Conservation (phyloP, 2,329 filamentous ascomycete genomes). For the Alternaria sp. region DNA sequence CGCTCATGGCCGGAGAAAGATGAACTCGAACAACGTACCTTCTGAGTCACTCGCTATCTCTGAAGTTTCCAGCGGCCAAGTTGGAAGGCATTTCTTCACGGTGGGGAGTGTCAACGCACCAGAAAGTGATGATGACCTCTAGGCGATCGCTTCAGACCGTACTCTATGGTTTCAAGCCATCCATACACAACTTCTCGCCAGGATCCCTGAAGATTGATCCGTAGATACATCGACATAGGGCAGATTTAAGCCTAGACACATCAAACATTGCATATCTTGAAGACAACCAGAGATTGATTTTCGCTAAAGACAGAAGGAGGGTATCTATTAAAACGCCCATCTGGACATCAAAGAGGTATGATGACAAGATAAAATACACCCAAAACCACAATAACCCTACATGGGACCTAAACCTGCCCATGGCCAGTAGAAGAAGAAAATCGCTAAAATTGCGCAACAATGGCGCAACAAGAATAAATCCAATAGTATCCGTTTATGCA, state of each 20-base stretch:
- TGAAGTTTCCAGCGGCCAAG: too few relatives aligned
- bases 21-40: background rate
- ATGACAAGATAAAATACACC: background rate
- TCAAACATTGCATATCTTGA: background rate
- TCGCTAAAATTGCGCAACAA: background rate
- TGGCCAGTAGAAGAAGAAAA: conserved; percentile 1
- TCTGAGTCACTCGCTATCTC: background rate
- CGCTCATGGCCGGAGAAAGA: background rate
- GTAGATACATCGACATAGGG: too few relatives aligned
- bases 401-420: background rate
- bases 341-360: background rate
- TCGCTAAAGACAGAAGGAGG: conserved; percentile 1
- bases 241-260: background rate
- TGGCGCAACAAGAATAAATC: background rate
- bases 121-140: background rate
- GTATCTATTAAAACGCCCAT: conserved; percentile 6
- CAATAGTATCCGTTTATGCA: background rate
- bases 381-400: background rate
- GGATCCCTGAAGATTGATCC: too few relatives aligned
- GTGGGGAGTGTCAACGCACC: too few relatives aligned
- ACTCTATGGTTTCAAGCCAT: background rate
- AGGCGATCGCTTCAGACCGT: background rate
- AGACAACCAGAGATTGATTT: background rate
- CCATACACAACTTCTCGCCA: too few relatives aligned
- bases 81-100: too few relatives aligned